Conservation (phyloP, 495 filamentous ascomycete species). For the Aspergillus baeticus region DNA sequence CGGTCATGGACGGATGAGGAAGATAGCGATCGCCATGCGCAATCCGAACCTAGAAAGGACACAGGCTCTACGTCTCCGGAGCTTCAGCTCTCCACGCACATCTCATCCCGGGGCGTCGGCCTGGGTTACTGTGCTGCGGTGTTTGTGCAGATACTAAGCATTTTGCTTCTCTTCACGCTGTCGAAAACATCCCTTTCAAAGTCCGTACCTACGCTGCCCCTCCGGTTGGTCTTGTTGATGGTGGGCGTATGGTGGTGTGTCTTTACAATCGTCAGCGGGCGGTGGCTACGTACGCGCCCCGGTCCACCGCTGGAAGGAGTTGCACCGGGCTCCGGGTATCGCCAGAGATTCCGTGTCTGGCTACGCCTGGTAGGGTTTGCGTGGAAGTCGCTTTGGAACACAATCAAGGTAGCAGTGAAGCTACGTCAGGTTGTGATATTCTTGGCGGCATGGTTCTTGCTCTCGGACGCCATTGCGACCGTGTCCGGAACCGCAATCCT, state of each 20-base stretch:
- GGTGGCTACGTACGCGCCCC: slow-evolving; percentile 80
- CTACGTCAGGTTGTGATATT: slow-evolving; percentile 81
- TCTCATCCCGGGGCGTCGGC: slow-evolving; percentile 78
- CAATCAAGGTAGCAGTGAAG: slow-evolving; percentile 68
- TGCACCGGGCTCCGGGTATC: slow-evolving; percentile 11
- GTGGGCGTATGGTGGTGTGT: slow-evolving; percentile 87
- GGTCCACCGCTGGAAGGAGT: slow-evolving; percentile 63
- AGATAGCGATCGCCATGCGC: slow-evolving; percentile 5
- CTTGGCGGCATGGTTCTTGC: slow-evolving; percentile 82
- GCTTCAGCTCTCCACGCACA: slow-evolving; percentile 71
- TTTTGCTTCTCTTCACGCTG: slow-evolving; percentile 63
- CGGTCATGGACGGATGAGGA: slow-evolving; percentile 39
- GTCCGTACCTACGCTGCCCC: slow-evolving; percentile 40
- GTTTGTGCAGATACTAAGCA: slow-evolving; percentile 71
- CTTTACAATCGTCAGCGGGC: slow-evolving; percentile 78
- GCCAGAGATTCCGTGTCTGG: slow-evolving; percentile 32
- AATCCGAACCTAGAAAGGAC: slow-evolving; percentile 1
- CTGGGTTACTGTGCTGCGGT: slow-evolving; percentile 77
- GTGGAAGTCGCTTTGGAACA: slow-evolving; percentile 78
- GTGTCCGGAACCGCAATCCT: slow-evolving; percentile 89
- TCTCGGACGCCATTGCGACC: slow-evolving; percentile 86
- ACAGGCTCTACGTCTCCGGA: slow-evolving; percentile 52
- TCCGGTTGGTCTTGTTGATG: slow-evolving; percentile 73
- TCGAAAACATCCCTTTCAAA: slow-evolving; percentile 57
- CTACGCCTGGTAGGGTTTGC: slow-evolving; percentile 64